Base-by-base conservation (phyloP, 257 asterid species). In the Eustoma russellianum region DNA sequence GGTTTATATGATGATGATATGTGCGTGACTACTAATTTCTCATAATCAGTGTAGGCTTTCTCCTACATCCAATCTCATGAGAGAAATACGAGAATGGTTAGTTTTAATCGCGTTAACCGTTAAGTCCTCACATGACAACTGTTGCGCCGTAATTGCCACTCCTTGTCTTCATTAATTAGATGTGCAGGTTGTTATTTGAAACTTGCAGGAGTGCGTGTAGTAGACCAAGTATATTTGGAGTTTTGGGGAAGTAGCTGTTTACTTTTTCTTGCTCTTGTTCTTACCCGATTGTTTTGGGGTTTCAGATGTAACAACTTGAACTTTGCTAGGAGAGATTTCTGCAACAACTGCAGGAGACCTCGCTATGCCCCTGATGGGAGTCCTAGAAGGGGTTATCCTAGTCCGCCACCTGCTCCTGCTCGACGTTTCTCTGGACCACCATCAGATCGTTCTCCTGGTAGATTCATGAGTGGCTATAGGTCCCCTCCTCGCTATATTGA, bases 301-400 rank as follows among this genome's bases (percentile, higher is more conserved):
- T 33, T 50, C 78, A 88, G 95, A 61, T 89, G 97, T 56, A 83
- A 80, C 68, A 90, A 90, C 70, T 68, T 90, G 78, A 90, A 90
- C 74, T 86, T 90, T 41, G 96, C 95, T 11, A 74, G 97, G 68
- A 80, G 97, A 49, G 96, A 90, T 50, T 68, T 64, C 67, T 90
- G 96, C 53, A 90, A 86, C 83, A 86, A 74, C 76, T 90, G 97
- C 80, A 78, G 75, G 78, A 86, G 65, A 73, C 82, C 89, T 45
- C 93, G 94, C 33, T 63, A 65, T 55, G 72, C 74, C 45, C 68
- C 79, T 60, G 65, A 50, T 28, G 72, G 72, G 45, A 79, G 79
- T 63, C 80, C 87, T 63, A 68, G 83, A 69, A 77, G 94, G 74
- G 89, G 85, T 48, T 79, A 74, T 63, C 78, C 77, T 0, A 70